phyloP scores from a whole-genome alignment of 1,139 yeast species.

The Sugiyamaella japonica region DNA sequence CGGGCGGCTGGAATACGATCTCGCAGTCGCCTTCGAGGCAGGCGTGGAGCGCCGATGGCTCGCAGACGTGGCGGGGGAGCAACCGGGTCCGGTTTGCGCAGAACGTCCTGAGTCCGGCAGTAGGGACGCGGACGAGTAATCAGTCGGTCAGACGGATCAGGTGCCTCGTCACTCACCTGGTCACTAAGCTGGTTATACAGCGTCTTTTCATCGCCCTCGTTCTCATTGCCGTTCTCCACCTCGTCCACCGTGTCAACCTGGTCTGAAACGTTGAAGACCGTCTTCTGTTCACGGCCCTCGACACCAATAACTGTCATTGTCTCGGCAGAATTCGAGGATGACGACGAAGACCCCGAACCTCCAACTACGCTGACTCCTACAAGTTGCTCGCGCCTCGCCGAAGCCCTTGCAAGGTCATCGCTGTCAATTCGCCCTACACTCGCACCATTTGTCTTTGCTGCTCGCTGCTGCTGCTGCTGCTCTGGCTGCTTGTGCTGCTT shows the following conservation, averaged over 20 bases:
- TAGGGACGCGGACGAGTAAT: slow-evolving; percentile 1
- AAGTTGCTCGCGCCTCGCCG: background rate
- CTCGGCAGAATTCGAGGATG: background rate
- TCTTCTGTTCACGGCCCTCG: background rate
- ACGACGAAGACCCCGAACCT: background rate
- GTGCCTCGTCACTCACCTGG: background rate
- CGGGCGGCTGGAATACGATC: background rate
- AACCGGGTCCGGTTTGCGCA: background rate
- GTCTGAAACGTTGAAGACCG: background rate
- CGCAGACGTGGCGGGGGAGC: background rate
- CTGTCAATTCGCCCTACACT: too few species aligned
- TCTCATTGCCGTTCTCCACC: background rate
- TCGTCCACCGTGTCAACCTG: too few species aligned
- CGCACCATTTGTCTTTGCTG: background rate
- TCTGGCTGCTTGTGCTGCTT: background rate
- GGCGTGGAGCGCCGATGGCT: background rate
- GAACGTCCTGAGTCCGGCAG: background rate
- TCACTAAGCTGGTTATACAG: background rate
- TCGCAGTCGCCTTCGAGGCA: background rate
- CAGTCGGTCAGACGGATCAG: background rate
- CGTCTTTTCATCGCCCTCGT: background rate
- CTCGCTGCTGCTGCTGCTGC: background rate
- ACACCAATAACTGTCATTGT: background rate
- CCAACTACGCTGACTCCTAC: background rate
- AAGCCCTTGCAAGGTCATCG: too few species aligned